Percentiles rank a stretch among this genome's conserved stretches.
These are phyloP conservation scores for Rhododendron griersonianum DNA, from an alignment of 148 eudicot species.

Conservation along the genomic window DNA sequence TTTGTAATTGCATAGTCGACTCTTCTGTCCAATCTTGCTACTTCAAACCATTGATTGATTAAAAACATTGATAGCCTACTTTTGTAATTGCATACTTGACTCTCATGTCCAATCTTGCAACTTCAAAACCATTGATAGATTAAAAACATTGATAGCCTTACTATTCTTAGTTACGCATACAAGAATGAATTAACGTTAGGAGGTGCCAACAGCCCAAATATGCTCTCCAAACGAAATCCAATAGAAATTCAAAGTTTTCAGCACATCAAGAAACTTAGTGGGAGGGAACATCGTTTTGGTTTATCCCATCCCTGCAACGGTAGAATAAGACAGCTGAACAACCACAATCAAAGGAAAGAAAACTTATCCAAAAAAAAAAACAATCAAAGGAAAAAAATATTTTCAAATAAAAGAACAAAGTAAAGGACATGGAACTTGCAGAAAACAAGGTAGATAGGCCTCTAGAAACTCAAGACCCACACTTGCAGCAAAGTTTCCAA, in stretches of 20 bases:
- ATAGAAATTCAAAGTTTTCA: neutral
- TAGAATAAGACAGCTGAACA: neutral
- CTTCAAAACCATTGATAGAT: too few species aligned
- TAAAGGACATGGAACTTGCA: neutral
- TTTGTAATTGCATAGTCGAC: too few species aligned
- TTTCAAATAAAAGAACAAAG: neutral
- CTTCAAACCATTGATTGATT: too few species aligned
- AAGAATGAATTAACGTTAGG: neutral
- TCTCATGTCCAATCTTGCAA: too few species aligned
- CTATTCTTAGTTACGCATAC: neutral
- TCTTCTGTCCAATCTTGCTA: too few species aligned
- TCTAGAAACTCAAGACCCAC: slow-evolving; percentile 91
- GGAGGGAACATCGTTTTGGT: neutral
- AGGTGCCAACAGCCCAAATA: neutral
- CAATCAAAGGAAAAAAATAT: neutral
- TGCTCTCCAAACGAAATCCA: neutral
- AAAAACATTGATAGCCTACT: too few species aligned
- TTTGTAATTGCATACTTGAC: too few species aligned
- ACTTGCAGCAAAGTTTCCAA: slow-evolving; percentile 85
- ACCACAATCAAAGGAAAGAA: neutral
- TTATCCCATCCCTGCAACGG: neutral
- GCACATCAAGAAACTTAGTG: neutral
- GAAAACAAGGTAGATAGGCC: slow-evolving; percentile 52
- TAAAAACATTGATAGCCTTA: too few species aligned
- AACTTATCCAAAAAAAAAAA: too few species aligned